Evolutionary conservation across 2,329 filamentous ascomycete genomes (phyloP), one percentile per base, ranked within the genome.

Genomic region (Zymoseptoria ardabiliae): DNA sequence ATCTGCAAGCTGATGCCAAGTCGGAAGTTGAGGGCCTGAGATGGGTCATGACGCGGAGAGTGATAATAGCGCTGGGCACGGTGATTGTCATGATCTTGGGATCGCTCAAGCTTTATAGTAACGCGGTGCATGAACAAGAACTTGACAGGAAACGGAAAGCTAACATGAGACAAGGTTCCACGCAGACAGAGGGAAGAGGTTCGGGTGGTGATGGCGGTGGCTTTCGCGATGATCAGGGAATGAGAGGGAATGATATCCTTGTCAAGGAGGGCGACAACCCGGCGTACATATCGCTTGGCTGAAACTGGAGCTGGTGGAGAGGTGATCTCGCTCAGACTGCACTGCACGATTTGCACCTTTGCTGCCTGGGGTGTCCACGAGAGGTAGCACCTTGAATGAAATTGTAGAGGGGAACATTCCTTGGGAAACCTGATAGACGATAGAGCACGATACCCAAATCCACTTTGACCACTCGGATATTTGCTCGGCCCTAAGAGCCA

Each of bases 11-110:
- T 63, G 94, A 97, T 73, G 86, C 89, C 53, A 92, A 93, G 72
- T 93, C 89, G 4, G 90, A 97, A 68, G 92, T 97, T 54, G 94
- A 99, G 74, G 89, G 87, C 1, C 78, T 99, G 54, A 82, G 94
- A 61, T 97, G 94, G 94, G 86, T 97, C 50, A 76, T 88, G 59
- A 88, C 85, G 9, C 76, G 85, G 52, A 77, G 85, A n/a, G 84
- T 85, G 1, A 84, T 85, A 13, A 76, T 84, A 60, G 82, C 84
- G 0, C 78, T 88, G 61, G 82, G 71, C 4, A 67, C 76, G 13
- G 74, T 75, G 1, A 77, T 78, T 1, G 66, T 78, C 35, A 77
- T 79, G 72, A 71, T 80, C 7, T 70, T 80, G 19, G 70, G 72
- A 1, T 71, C 71, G 10, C 59, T 79, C 59, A 71, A 73, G 56